These are phyloP conservation scores for Annulohypoxylon stygium DNA, from an alignment of 495 filamentous ascomycete genomes.

Conservation along the genomic window DNA sequence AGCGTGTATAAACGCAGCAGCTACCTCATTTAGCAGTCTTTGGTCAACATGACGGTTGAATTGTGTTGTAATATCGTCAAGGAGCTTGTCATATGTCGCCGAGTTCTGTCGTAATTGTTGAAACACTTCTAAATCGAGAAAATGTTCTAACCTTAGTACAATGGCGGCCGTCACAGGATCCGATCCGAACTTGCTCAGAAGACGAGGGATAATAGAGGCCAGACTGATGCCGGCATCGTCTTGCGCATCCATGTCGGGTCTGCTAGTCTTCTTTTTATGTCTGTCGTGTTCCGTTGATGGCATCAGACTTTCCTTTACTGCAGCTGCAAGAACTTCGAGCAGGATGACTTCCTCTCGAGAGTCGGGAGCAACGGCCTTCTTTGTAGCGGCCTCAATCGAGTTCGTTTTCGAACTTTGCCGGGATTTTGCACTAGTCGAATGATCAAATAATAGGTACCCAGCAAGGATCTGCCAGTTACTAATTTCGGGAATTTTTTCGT, in stretches of 20 bases:
- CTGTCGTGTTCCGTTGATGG: conserved; percentile 73
- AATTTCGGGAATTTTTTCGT: conserved; percentile 81
- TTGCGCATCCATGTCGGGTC: conserved; percentile 71
- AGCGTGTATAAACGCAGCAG: conserved; percentile 84
- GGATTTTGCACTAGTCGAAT: conserved; percentile 71
- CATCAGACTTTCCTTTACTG: conserved; percentile 75
- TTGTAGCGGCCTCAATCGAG: conserved; percentile 67
- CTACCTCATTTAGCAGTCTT: conserved; percentile 86
- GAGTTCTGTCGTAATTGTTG: conserved; percentile 89
- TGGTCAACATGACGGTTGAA: conserved; percentile 91
- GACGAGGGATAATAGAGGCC: conserved; percentile 80
- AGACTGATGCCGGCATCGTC: conserved; percentile 81
- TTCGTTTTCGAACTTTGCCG: conserved; percentile 56
- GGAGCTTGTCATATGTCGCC: conserved; percentile 79
- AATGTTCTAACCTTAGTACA: conserved; percentile 87
- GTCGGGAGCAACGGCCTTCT: conserved; percentile 75
- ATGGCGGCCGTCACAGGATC: conserved; percentile 86
- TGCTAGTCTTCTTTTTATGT: conserved; percentile 70
- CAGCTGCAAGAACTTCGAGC: conserved; percentile 84
- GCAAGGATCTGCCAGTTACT: conserved; percentile 89
- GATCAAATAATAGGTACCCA: conserved; percentile 92
- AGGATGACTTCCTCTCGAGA: conserved; percentile 86
- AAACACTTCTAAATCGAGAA: conserved; percentile 88
- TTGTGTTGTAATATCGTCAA: conserved; percentile 94
- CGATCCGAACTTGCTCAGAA: conserved; percentile 92